A percentile compares a stretch with the other conserved stretches of the same genome.
phyloP scores from a whole-genome alignment of 371 early-diverging fungal species.

The Mortierella polycephala region DNA sequence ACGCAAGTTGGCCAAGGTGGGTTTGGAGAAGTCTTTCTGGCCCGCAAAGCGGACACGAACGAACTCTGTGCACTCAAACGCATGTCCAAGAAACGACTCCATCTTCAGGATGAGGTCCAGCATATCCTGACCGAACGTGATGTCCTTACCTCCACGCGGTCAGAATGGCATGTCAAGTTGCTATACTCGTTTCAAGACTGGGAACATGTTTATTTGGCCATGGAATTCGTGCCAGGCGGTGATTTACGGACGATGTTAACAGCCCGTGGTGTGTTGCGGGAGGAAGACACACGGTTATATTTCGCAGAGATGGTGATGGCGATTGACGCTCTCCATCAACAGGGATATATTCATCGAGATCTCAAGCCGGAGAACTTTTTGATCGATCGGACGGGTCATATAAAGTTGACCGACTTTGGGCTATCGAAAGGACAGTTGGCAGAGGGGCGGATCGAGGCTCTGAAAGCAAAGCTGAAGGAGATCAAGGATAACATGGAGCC shows the following conservation, averaged over 20 bases:
- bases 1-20: slow-evolving; percentile 90
- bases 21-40: slow-evolving; percentile 78
- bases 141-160: slow-evolving; percentile 70
- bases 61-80: slow-evolving; percentile 89
- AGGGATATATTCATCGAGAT: slow-evolving; percentile 72
- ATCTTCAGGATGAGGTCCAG: slow-evolving; percentile 71
- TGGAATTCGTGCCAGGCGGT: slow-evolving; percentile 86
- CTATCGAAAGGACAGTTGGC: slow-evolving; percentile 82
- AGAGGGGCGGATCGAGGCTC: slow-evolving; percentile 63
- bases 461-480: slow-evolving; percentile 62
- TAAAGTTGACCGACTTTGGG: slow-evolving; percentile 92
- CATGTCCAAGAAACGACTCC: slow-evolving; percentile 76
- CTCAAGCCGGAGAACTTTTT: slow-evolving; percentile 74
- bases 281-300: slow-evolving; percentile 71
- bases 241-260: slow-evolving; percentile 78
- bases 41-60: slow-evolving; percentile 76
- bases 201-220: slow-evolving; percentile 73
- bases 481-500: slow-evolving; percentile 60
- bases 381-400: slow-evolving; percentile 74
- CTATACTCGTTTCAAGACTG: slow-evolving; percentile 75
- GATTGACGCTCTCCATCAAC: slow-evolving; percentile 74
- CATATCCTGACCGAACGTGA: slow-evolving; percentile 86
- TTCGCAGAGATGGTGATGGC: slow-evolving; percentile 78
- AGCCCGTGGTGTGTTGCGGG: slow-evolving; percentile 64
- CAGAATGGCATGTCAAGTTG: slow-evolving; percentile 76